phyloP scores from a whole-genome alignment of 192 early-diverging fungal genomes.

The Umbelopsis vinacea region DNA sequence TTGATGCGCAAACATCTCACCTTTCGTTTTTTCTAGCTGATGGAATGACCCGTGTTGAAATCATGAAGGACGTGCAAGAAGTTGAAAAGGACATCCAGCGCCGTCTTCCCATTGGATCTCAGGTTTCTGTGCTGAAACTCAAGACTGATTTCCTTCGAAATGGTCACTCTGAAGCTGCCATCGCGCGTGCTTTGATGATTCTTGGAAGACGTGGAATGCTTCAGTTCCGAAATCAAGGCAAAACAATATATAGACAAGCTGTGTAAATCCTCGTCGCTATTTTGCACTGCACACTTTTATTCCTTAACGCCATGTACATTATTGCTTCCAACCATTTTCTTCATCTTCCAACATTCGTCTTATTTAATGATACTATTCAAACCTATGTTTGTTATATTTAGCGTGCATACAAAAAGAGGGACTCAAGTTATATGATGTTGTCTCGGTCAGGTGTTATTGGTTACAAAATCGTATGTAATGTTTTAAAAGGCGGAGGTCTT shows the following conservation, averaged over 20 bases:
- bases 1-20: slow-evolving; percentile 1
- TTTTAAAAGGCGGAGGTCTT: too few species aligned
- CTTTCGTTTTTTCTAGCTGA: slow-evolving; percentile 53
- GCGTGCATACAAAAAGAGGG: too few species aligned
- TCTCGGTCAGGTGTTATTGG: too few species aligned
- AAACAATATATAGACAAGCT: slow-evolving; percentile 41
- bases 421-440: too few species aligned
- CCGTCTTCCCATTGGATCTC: slow-evolving; percentile 88
- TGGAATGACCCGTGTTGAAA: slow-evolving; percentile 77
- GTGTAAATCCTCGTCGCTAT: slow-evolving; percentile 23
- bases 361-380: too few species aligned
- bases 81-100: slow-evolving; percentile 85
- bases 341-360: too few species aligned
- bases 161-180: slow-evolving; percentile 59
- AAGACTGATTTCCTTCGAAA: slow-evolving; percentile 52
- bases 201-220: slow-evolving; percentile 81
- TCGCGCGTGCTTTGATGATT: slow-evolving; percentile 76
- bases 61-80: slow-evolving; percentile 75
- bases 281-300: too few species aligned
- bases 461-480: too few species aligned
- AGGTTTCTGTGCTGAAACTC: slow-evolving; percentile 56
- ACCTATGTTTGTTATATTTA: too few species aligned
- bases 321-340: too few species aligned
- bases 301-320: too few species aligned
- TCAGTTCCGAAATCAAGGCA: slow-evolving; percentile 80